Evolutionary conservation across 2,329 filamentous ascomycete genomes (phyloP).

Genomic region (Alternaria incomplexa): DNA sequence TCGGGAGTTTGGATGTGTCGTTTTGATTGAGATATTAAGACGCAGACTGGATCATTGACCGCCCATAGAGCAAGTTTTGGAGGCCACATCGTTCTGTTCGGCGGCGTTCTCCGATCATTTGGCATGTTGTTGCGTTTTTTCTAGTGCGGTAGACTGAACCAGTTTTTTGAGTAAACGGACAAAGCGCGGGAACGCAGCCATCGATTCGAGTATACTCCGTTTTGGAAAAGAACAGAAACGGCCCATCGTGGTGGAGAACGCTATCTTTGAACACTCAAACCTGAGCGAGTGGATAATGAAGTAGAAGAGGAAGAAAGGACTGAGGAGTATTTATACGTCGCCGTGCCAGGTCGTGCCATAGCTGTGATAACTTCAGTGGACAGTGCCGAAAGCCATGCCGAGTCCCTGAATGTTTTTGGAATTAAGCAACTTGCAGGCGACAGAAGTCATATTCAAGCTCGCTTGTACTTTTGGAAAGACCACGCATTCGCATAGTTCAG

Average conservation of each 20-base stretch:
- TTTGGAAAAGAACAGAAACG: background rate
- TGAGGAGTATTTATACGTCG: background rate
- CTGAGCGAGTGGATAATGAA: background rate
- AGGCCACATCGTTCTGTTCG: background rate
- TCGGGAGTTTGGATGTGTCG: no score
- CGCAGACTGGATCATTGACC: fast-evolving
- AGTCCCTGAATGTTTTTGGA: background rate
- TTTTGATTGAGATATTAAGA: no score
- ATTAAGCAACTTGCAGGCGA: background rate
- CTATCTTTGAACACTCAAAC: background rate
- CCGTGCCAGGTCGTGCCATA: background rate
- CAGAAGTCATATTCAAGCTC: background rate
- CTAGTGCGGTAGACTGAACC: background rate
- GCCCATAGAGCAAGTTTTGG: background rate
- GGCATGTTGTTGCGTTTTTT: no score
- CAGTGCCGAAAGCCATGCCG: no score
- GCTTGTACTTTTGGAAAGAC: background rate
- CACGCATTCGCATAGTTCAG: no score
- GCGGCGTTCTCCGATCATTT: no score
- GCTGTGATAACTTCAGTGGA: background rate
- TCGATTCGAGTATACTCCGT: no score
- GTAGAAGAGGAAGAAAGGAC: background rate
- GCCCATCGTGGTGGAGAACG: no score
- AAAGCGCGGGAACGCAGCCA: background rate
- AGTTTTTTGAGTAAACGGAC: background rate